Conservation (phyloP, 441 rosid species). For the Euphorbia celastroides region DNA sequence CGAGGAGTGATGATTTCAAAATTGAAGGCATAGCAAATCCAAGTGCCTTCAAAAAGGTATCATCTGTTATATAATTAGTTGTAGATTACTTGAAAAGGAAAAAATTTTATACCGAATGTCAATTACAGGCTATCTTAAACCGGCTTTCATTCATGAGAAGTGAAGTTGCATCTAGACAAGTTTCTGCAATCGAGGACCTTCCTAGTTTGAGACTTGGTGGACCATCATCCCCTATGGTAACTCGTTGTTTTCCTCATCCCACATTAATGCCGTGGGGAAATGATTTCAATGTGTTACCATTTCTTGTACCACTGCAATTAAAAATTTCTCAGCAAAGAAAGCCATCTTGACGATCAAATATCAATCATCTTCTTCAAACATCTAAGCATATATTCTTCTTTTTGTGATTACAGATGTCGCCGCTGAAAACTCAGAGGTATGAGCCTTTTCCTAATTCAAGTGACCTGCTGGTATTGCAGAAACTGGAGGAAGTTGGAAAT, state of each 20-base stretch:
- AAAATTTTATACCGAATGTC: neutral
- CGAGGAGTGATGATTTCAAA: slow-evolving; percentile 61
- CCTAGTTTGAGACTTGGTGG: slow-evolving; percentile 37
- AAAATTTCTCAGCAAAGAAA: neutral
- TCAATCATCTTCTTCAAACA: neutral
- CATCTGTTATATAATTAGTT: slow-evolving; percentile 2
- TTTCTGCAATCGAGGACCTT: slow-evolving; percentile 44
- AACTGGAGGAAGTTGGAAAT: slow-evolving; percentile 61
- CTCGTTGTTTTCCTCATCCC: neutral
- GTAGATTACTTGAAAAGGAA: slow-evolving; percentile 2
- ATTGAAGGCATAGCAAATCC: slow-evolving; percentile 64
- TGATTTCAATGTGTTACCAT: neutral
- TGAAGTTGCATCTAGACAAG: slow-evolving; percentile 43
- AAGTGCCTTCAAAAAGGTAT: slow-evolving; percentile 65
- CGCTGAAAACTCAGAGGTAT: slow-evolving; percentile 34
- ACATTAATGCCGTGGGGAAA: neutral
- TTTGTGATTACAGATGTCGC: slow-evolving; percentile 43
- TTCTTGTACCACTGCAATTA: neutral
- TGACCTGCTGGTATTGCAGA: slow-evolving; percentile 44
- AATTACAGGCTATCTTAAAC: slow-evolving; percentile 48
- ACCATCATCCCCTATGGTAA: slow-evolving; percentile 47
- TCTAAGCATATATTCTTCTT: slow-evolving; percentile 2
- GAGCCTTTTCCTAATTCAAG: slow-evolving; percentile 34
- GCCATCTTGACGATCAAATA: too few relatives aligned
- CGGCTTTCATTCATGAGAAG: slow-evolving; percentile 53